Evolutionary conservation across 2,329 filamentous ascomycete genomes (phyloP).

Genomic region (Calonectria fujianensis): DNA sequence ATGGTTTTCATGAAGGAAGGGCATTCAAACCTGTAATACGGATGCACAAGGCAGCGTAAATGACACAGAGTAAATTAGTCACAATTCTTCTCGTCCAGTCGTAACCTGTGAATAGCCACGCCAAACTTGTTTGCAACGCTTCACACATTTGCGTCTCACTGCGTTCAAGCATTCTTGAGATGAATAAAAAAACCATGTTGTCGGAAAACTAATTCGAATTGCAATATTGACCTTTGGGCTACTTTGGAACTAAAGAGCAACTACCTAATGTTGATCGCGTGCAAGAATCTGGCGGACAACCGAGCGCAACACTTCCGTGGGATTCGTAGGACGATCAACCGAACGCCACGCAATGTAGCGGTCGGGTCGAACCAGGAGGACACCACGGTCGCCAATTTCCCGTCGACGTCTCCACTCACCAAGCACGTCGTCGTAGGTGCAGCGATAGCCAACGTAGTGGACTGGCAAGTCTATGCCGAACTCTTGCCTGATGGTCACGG

Average conservation of each 20-base stretch:
- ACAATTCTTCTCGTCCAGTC: background rate
- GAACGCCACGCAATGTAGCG: slow-evolving; percentile 15
- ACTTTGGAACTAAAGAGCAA: background rate
- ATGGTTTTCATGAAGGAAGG: background rate
- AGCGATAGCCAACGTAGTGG: slow-evolving; percentile 9
- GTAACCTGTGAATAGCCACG: background rate
- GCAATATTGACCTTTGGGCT: background rate
- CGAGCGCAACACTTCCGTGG: background rate
- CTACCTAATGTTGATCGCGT: background rate
- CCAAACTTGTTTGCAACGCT: background rate
- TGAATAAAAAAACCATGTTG: background rate
- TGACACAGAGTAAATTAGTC: background rate
- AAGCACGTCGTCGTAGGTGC: slow-evolving; percentile 2
- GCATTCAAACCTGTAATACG: background rate
- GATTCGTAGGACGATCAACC: background rate
- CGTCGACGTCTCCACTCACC: slow-evolving; percentile 15
- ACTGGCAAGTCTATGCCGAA: background rate
- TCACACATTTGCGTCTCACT: background rate
- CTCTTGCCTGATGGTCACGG: background rate
- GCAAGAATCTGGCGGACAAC: background rate
- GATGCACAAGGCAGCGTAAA: background rate
- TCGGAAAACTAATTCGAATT: background rate
- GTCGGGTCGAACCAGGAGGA: background rate
- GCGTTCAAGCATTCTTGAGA: no score
- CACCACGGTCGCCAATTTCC: slow-evolving; percentile 6